A percentile compares a stretch with the other conserved stretches of the same genome.
Conservation (phyloP, 2,329 filamentous ascomycete species). For the Ramularia collo-cygni region DNA sequence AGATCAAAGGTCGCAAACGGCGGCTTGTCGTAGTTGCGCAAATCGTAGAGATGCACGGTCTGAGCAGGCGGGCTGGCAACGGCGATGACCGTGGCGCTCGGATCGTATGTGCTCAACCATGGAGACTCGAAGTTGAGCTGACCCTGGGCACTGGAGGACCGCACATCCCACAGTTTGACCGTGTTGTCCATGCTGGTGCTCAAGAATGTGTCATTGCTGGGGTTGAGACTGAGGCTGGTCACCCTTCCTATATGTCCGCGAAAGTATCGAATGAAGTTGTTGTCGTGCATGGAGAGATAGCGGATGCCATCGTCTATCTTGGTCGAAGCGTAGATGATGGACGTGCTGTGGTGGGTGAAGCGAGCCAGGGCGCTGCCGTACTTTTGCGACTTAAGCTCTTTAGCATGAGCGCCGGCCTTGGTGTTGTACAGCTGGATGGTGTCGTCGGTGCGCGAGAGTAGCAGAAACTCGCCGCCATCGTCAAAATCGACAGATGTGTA, state of each 20-base stretch:
- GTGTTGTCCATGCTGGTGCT: slow-evolving; percentile 89
- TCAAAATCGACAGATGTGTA: slow-evolving; percentile 94
- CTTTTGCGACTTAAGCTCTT: slow-evolving; percentile 88
- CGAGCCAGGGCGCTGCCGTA: slow-evolving; percentile 91
- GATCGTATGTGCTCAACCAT: slow-evolving; percentile 82
- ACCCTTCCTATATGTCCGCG: slow-evolving; percentile 81
- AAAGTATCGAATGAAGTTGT: slow-evolving; percentile 94
- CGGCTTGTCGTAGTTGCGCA: slow-evolving; percentile 85
- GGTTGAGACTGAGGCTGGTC: slow-evolving; percentile 76
- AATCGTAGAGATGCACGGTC: slow-evolving; percentile 80
- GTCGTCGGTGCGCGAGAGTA: slow-evolving; percentile 88
- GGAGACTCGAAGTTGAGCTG: slow-evolving; percentile 73
- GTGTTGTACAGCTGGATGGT: slow-evolving; percentile 94
- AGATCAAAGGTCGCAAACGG: slow-evolving; percentile 86
- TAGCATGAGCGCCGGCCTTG: slow-evolving; percentile 80
- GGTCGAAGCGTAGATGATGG: slow-evolving; percentile 91
- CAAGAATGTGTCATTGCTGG: slow-evolving; percentile 82
- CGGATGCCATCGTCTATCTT: slow-evolving; percentile 87
- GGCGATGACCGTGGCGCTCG: slow-evolving; percentile 85
- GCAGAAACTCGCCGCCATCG: slow-evolving; percentile 84
- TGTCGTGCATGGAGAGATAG: slow-evolving; percentile 88
- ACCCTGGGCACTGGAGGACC: slow-evolving; percentile 71
- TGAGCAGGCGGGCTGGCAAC: slow-evolving; percentile 76
- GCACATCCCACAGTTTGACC: slow-evolving; percentile 82
- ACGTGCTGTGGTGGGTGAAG: slow-evolving; percentile 86